Evolutionary conservation across 345 rosid genomes (phyloP), one percentile per base, ranked within the genome.

Genomic region (Geranium rotundifolium): DNA sequence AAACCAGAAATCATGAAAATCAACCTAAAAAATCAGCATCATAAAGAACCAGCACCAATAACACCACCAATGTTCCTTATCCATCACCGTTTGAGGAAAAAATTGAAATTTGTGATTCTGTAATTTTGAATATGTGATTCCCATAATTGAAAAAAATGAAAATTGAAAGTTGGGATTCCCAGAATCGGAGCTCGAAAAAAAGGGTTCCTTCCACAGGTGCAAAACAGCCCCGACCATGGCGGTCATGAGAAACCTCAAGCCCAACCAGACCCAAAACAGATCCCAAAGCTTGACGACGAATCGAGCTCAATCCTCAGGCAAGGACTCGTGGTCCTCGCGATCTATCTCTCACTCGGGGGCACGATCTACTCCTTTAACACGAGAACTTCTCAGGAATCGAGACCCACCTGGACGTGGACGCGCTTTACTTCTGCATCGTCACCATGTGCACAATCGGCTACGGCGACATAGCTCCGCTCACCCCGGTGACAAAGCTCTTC

Each of bases 211-310:
- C 58, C 95, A 77, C 60, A 76, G 98, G 13, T 81, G 75, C 61
- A 82, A 70, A 61, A 89, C 98, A 1, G 95, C 98, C 37, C 96
- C 98, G 13, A 96, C 95, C 56, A 77, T 92, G 90, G 77, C 80
- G 10, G 80, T 81, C 50, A 66, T 87, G 69, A 73, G 72, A 19
- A 83, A 85, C 70, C 59, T 73, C 7, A 72, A 72, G 50, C 52
- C 20, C 15, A 18, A 29, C 59, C 13, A 52, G 5, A 15, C 67
- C 62, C 23, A 54, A 69, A 54, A 66, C 63, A 64, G 71, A 70
- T 1, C 57, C 74, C 66, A 72, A 77, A 4, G 75, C 84, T 41
- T n/a, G n/a, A n/a, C 10, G 50, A 41, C 46, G 82, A 69, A 7
- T 82, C 91, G 23, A 68, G 68, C 30, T 72, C 80, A 18, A 69